phyloP scores from a whole-genome alignment of 2,329 filamentous ascomycete species.

The Penicillium expansum region DNA sequence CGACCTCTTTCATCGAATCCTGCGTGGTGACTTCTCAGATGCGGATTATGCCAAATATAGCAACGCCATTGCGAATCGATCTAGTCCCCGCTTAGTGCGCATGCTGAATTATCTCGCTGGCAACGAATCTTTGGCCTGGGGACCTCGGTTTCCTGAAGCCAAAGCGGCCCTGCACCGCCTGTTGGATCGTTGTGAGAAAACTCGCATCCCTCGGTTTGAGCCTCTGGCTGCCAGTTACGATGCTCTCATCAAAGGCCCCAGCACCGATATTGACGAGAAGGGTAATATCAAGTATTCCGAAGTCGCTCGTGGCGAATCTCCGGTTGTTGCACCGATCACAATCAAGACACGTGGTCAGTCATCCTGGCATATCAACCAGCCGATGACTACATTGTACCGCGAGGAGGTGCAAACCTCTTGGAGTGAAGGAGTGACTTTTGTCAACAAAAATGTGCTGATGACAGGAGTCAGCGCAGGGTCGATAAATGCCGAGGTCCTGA shows the following conservation, averaged over 20 bases:
- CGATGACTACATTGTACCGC: slow-evolving; percentile 15
- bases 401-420: slow-evolving; percentile 11
- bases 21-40: not conserved
- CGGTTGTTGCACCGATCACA: not conserved
- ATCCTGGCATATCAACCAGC: slow-evolving; percentile 20
- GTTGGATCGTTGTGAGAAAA: not conserved
- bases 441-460: slow-evolving; percentile 33
- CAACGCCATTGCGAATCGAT: slow-evolving; percentile 1
- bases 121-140: not conserved
- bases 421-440: slow-evolving; percentile 26
- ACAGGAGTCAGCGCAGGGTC: slow-evolving; percentile 40
- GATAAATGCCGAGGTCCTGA: slow-evolving; percentile 37
- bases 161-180: not conserved
- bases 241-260: not conserved
- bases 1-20: slow-evolving; percentile 5
- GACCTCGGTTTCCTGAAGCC: not conserved
- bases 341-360: slow-evolving; percentile 14
- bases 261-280: not conserved
- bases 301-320: not conserved
- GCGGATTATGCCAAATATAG: not conserved
- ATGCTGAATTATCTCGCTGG: slow-evolving; percentile 4
- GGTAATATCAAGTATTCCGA: slow-evolving; percentile 1
- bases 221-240: not conserved
- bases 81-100: not conserved
- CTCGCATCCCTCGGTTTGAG: not conserved